A percentile compares a stretch with the other conserved stretches of the same genome.
These are phyloP conservation scores for Leccinum subgranulosum DNA, from an alignment of 768 basidiomycete genomes.

Conservation along the genomic window DNA sequence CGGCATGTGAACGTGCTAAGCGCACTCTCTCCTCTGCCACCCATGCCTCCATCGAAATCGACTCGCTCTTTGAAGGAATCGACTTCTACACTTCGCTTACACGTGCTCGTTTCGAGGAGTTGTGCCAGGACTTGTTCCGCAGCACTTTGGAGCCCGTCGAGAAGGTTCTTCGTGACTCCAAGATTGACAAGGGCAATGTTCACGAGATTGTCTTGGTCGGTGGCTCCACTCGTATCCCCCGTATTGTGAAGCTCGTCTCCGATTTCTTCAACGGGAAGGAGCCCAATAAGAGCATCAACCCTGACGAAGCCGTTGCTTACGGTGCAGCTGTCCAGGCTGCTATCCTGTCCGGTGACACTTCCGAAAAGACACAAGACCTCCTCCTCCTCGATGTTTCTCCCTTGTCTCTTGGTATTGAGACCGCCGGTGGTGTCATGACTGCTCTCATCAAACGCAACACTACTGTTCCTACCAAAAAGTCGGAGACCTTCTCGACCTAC, in stretches of 20 bases:
- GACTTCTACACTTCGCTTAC: constrained; percentile 99
- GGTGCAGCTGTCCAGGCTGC: constrained; percentile 99
- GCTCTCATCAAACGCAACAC: constrained; percentile 98
- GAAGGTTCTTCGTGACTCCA: constrained; percentile 96
- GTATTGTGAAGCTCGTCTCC: constrained; percentile 94
- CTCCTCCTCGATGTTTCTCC: constrained; percentile 93
- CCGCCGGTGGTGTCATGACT: constrained; percentile 99
- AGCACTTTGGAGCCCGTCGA: constrained; percentile 93
- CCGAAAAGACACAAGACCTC: constrained; percentile 96
- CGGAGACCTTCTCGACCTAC: constrained; percentile 97
- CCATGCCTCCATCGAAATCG: constrained; percentile 96
- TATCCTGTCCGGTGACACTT: constrained; percentile 96
- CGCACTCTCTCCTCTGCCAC: constrained; percentile 95
- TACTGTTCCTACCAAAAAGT: constrained; percentile 97
- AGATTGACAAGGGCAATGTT: constrained; percentile 94
- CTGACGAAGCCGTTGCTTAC: constrained; percentile 97
- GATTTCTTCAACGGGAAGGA: constrained; percentile 99
- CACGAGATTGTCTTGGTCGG: constrained; percentile 98
- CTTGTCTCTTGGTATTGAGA: constrained; percentile 93
- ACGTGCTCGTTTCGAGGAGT: constrained; percentile 95
- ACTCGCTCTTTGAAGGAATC: constrained; percentile 95
- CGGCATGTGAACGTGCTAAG: constrained; percentile 98
- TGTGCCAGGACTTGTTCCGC: constrained; percentile 94
- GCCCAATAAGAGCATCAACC: constrained; percentile 99
- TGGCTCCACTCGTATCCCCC: constrained; percentile 97